Evolutionary conservation across 78 protist genomes (phyloP), one percentile per base, ranked within the genome.

Genomic region (Parvularia atlantis): DNA sequence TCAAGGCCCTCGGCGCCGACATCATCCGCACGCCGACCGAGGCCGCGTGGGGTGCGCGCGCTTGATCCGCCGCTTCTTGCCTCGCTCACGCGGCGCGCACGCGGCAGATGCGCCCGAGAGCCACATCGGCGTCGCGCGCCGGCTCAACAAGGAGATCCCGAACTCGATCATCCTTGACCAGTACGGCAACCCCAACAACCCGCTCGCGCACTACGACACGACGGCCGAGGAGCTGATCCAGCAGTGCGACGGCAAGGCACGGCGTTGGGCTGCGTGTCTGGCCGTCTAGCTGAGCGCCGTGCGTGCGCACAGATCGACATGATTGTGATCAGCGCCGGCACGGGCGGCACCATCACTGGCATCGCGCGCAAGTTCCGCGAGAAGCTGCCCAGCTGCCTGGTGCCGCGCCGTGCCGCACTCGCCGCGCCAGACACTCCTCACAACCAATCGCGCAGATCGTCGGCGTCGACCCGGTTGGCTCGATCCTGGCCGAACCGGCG

Each of bases 341-440:
- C 99, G 10, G 96, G 97, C n/a, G 99, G 97, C 44, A 92, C 99
- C 39, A 73, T 92, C 69, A 69, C 89, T 0, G 98, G 98, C 64
- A 79, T 89, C 50, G 97, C 93, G 1, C 57, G 80, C 36, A 69
- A 71, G 61, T 60, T 95, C 66, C 89, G 87, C 79, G 93, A 90
- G 76, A 36, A 53, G 30, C 2, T 37, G 50, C 93, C 93, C 28
- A 46, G 82, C 68, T 26, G 20, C 69, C 71, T 48, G 33, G 80
- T 78, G 11, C 39, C n/a, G n/a, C n/a, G n/a, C n/a, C n/a, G n/a
- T n/a, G n/a, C n/a, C n/a, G n/a, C n/a, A n/a, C n/a, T n/a, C n/a
- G n/a, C n/a, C n/a, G n/a, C n/a, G n/a, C n/a, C n/a, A n/a, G n/a
- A n/a, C n/a, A n/a, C 58, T 46, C 43, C 4, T 40, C 48, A 4